Conservation (phyloP, 2,329 filamentous ascomycete species). For the Neonectria coccinea region DNA sequence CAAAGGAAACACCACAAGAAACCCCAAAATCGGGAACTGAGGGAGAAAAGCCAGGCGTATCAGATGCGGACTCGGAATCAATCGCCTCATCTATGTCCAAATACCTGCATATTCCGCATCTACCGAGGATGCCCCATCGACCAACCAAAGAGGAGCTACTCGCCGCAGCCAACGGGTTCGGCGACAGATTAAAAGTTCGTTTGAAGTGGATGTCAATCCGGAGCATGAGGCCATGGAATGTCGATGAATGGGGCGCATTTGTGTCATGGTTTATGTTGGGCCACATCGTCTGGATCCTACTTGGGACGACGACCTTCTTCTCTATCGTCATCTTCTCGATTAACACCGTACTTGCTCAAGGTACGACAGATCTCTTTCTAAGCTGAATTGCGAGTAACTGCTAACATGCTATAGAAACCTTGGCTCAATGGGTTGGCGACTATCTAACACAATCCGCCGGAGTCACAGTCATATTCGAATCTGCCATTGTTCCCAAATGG, state of each 20-base stretch:
- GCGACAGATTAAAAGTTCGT: slow-evolving; percentile 87
- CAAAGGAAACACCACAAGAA: slow-evolving; percentile 30
- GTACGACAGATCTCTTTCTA: slow-evolving; percentile 56
- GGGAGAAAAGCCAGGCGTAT: slow-evolving; percentile 21
- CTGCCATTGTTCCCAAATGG: slow-evolving; percentile 97
- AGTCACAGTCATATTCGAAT: slow-evolving; percentile 95
- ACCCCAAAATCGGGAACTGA: slow-evolving; percentile 21
- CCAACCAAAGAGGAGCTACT: slow-evolving; percentile 95
- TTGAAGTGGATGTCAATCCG: slow-evolving; percentile 99
- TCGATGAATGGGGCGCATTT: slow-evolving; percentile 95
- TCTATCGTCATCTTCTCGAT: slow-evolving; percentile 90
- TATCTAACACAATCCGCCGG: slow-evolving; percentile 95
- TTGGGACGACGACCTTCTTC: slow-evolving; percentile 97
- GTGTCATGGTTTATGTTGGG: slow-evolving; percentile 94
- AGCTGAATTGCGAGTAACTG: neutral
- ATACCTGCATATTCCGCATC: slow-evolving; percentile 68
- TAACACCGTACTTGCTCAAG: slow-evolving; percentile 96
- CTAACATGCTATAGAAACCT: slow-evolving; percentile 73
- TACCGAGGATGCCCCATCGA: slow-evolving; percentile 81
- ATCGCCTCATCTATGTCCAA: slow-evolving; percentile 67
- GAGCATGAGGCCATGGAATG: slow-evolving; percentile 92
- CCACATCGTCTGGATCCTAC: slow-evolving; percentile 93
- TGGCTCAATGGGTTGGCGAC: slow-evolving; percentile 93
- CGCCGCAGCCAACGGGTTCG: slow-evolving; percentile 91
- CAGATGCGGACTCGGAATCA: slow-evolving; percentile 51